Conservation (phyloP, 208 protist species). For the Leishmania martiniquensis region DNA sequence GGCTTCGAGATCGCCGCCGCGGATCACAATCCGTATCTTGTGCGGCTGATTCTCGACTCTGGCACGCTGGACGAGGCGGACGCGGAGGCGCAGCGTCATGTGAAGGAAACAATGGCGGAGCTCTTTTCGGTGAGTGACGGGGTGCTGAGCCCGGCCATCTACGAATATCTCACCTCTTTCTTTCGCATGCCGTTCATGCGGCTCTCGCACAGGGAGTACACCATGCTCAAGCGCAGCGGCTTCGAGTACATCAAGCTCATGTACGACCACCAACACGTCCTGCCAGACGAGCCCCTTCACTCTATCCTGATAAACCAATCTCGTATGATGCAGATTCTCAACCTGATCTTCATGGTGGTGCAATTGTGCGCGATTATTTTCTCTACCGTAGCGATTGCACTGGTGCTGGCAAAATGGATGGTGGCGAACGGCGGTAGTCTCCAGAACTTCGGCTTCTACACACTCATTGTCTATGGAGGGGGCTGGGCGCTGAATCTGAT, state of each 20-base stretch:
- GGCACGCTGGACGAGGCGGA: conserved; percentile 58
- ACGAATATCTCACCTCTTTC: conserved; percentile 74
- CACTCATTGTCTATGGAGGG: conserved; percentile 61
- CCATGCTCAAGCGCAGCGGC: conserved; percentile 66
- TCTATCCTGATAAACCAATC: conserved; percentile 57
- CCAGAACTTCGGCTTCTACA: conserved; percentile 64
- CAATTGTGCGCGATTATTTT: conserved; percentile 35
- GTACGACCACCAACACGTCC: conserved; percentile 65
- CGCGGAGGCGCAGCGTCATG: conserved; percentile 44
- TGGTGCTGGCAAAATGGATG: conserved; percentile 56
- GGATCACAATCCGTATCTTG: conserved; percentile 65
- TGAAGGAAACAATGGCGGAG: conserved; percentile 66
- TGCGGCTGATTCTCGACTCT: conserved; percentile 66
- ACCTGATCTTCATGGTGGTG: conserved; percentile 55
- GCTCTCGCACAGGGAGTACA: conserved; percentile 55
- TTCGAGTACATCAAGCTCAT: conserved; percentile 85
- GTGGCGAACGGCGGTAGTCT: conserved; percentile 15
- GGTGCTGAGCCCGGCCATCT: conserved; percentile 50
- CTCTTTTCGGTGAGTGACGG: conserved; percentile 40
- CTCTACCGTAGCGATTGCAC: conserved; percentile 37
- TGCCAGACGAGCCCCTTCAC: conserved; percentile 44
- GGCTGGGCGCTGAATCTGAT: conserved; percentile 74
- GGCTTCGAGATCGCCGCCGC: conserved; percentile 65
- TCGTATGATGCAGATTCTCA: conserved; percentile 33
- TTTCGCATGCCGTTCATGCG: conserved; percentile 66